These are phyloP conservation scores for Botryobasidium botryosum DNA, from an alignment of 768 basidiomycete genomes.

Conservation along the genomic window DNA sequence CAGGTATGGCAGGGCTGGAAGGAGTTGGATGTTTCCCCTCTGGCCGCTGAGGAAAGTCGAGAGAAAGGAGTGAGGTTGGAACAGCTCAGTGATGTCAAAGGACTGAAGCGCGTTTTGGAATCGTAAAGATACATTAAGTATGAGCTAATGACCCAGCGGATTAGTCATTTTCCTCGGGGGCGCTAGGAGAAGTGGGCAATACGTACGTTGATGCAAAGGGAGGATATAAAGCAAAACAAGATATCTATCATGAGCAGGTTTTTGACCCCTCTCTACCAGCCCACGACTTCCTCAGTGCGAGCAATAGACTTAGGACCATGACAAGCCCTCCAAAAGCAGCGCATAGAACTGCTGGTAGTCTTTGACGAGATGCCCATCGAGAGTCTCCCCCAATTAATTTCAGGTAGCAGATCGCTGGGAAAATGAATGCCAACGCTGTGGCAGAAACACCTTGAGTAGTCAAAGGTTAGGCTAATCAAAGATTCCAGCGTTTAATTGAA, in stretches of 20 bases:
- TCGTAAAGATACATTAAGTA: background rate
- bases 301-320: constrained; percentile 56
- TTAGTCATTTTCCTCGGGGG: too few relatives aligned
- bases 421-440: constrained; percentile 79
- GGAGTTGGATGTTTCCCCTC: constrained; percentile 49
- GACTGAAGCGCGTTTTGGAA: constrained; percentile 29
- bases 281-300: constrained; percentile 69
- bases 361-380: constrained; percentile 53
- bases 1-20: constrained; percentile 47
- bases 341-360: constrained; percentile 60
- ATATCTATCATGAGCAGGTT: constrained; percentile 30
- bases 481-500: constrained; percentile 4
- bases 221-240: background rate
- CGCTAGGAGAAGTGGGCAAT: background rate
- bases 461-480: background rate
- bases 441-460: constrained; percentile 16
- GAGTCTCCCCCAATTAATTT: constrained; percentile 40
- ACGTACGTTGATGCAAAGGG: background rate
- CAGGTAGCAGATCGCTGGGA: constrained; percentile 74
- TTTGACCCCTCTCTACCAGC: constrained; percentile 50
- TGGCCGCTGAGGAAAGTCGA: constrained; percentile 52
- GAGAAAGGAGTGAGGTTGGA: constrained; percentile 52
- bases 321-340: constrained; percentile 58
- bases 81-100: constrained; percentile 35
- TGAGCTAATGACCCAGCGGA: too few relatives aligned